These are phyloP conservation scores for Macadamia tetraphylla DNA, from an alignment of 164 flowering plant species.

Conservation along the genomic window DNA sequence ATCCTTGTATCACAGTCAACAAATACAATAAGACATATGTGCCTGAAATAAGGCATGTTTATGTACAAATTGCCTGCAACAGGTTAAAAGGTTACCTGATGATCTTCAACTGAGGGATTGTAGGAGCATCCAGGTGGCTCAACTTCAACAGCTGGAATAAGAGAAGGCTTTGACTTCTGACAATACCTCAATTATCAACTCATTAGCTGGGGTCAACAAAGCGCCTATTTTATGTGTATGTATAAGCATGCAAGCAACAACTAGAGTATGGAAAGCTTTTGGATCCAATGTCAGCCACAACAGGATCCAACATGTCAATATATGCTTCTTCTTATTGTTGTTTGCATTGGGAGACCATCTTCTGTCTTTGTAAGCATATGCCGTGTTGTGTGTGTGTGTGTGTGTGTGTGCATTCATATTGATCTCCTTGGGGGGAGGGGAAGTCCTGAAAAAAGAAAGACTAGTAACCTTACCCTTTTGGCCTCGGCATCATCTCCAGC, in stretches of 20 bases:
- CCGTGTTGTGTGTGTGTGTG: background rate
- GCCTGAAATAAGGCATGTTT: background rate
- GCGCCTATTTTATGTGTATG: background rate
- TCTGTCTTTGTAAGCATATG: too few relatives aligned
- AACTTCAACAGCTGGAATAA: slow-evolving; percentile 91
- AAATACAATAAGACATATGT: background rate
- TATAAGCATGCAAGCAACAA: background rate
- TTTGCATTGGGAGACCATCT: background rate
- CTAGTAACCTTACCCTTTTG: slow-evolving; percentile 39
- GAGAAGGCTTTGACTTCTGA: slow-evolving; percentile 51
- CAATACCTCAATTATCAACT: slow-evolving; percentile 3
- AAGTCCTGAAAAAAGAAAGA: background rate
- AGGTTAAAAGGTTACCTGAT: slow-evolving; percentile 53
- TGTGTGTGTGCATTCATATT: too few relatives aligned
- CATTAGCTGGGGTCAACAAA: background rate
- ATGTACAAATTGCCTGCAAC: background rate
- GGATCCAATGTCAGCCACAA: background rate
- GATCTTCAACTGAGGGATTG: slow-evolving; percentile 78
- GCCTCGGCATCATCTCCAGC: slow-evolving; percentile 32
- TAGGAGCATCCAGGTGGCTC: slow-evolving; percentile 91
- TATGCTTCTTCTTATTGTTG: background rate
- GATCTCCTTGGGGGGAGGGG: too few relatives aligned
- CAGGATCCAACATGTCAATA: background rate
- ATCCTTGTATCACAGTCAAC: slow-evolving; percentile 43
- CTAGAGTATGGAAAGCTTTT: background rate